Base-by-base conservation (phyloP, 2,329 filamentous ascomycete genomes). In the Leptographium galeiforme region DNA sequence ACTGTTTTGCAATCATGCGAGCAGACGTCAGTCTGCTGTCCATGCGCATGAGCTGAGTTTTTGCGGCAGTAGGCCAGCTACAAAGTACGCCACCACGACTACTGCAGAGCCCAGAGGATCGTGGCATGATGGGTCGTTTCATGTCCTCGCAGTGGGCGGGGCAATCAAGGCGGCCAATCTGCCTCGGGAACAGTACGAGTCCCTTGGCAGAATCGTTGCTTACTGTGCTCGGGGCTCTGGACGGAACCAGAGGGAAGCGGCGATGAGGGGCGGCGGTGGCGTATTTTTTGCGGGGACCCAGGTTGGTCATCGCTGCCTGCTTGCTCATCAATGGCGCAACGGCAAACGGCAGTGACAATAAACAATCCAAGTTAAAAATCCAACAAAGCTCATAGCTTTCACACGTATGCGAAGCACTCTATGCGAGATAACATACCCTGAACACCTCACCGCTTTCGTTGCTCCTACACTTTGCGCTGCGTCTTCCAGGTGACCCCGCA, bases 401-500 rank as follows among this genome's bases (percentile, higher is more conserved):
- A 25, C 25, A 5, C 25, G 25, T 25, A 25, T 25, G 3, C 25
- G 25, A 25, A 2, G 25, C 25, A 25, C 25, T 5, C 5, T 25
- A 25, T 25, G 25, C 25, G 25, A 25, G 5, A 25, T 25, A 25
- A 5, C 25, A 25, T 32, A 12, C 47, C 40, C 25, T 4, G n/a
- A 38, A 8, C 39, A n/a, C 16, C 32, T 7, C 38, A 52, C 8
- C 8, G 12, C 25, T 40, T 13, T 19, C 19, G 30, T 40, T 12
- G 36, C 14, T 11, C 33, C 32, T 32, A n/a, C 43, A 25, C 18
- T 18, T 12, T 11, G 3, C 19, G 14, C 43, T 18, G 8, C 16
- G 12, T 10, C 41, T 38, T 38, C 33, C 0, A 43, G 33, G 8
- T 8, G 41, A 53, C 53, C 54, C 54, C 56, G 54, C 54, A 54